Percentiles rank a stretch among this genome's conserved stretches.
These are phyloP conservation scores for Tylopilus rubrobrunneus DNA, from an alignment of 768 basidiomycete genomes.

Conservation along the genomic window DNA sequence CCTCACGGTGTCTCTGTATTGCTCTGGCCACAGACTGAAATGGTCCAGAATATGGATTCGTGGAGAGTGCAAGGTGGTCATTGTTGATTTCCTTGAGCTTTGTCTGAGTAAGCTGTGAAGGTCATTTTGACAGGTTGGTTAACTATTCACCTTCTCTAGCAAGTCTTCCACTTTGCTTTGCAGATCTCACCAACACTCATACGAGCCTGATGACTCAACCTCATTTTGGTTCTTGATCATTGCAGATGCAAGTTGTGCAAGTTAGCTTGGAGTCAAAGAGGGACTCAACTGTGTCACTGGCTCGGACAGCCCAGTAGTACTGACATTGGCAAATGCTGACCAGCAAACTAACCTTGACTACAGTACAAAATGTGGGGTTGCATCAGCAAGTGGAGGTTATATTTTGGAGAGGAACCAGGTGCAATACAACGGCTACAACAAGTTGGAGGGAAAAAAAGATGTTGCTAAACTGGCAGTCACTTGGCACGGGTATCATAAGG, in stretches of 20 bases:
- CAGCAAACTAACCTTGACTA: too few relatives aligned
- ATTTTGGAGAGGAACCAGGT: too few relatives aligned
- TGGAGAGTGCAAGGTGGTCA: constrained; percentile 64
- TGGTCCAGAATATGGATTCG: constrained; percentile 57
- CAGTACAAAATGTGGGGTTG: too few relatives aligned
- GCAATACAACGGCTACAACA: too few relatives aligned
- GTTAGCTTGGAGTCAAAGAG: constrained; percentile 89
- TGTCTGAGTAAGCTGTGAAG: constrained; percentile 10
- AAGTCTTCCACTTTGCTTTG: constrained; percentile 86
- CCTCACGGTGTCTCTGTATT: constrained; percentile 86
- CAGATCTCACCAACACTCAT: constrained; percentile 74
- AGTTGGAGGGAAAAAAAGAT: too few relatives aligned
- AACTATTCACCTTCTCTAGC: constrained; percentile 66
- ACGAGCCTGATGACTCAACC: constrained; percentile 66
- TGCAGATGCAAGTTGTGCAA: constrained; percentile 71
- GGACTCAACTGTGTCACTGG: too few relatives aligned
- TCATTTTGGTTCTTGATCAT: constrained; percentile 53
- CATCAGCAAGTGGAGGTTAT: too few relatives aligned
- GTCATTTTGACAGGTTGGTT: background rate
- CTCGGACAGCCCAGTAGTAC: too few relatives aligned
- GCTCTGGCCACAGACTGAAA: constrained; percentile 85
- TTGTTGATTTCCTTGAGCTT: constrained; percentile 89
- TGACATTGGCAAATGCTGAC: too few relatives aligned
- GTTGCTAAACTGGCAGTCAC: too few relatives aligned
- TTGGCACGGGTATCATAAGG: too few relatives aligned